Percentiles rank a stretch among this genome's conserved stretches.
Conservation (phyloP, 768 basidiomycete genomes). For the Rickenella mellea region DNA sequence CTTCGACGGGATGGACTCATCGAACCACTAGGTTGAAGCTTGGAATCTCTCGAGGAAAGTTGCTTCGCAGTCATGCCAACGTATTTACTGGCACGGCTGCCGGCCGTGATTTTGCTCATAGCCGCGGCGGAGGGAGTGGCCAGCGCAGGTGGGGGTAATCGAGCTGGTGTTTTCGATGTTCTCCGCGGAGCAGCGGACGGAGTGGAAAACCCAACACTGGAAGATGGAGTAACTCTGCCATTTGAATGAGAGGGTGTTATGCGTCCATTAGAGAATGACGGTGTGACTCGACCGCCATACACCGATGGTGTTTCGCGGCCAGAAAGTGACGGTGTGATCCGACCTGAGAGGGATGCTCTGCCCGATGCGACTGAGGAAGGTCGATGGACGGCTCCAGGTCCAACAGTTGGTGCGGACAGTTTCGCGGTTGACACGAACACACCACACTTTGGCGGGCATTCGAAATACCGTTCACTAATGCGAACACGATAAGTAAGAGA, state of each 20-base stretch:
- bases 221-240: conserved; percentile 15
- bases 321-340: conserved; percentile 32
- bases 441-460: conserved; percentile 76
- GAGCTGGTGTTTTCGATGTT: conserved; percentile 39
- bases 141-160: conserved; percentile 34
- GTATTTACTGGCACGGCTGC: conserved; percentile 80
- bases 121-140: conserved; percentile 19
- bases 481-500: background rate
- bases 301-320: conserved; percentile 37
- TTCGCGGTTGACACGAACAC: conserved; percentile 84
- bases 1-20: conserved; percentile 19
- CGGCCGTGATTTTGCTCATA: conserved; percentile 52
- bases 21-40: conserved; percentile 28
- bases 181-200: conserved; percentile 20
- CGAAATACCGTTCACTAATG: conserved; percentile 71
- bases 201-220: conserved; percentile 33
- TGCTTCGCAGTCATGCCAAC: conserved; percentile 79
- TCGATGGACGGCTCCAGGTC: conserved; percentile 38
- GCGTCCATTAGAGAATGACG: conserved; percentile 31
- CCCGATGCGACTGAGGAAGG: conserved; percentile 79
- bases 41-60: conserved; percentile 25
- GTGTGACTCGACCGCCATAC: conserved; percentile 10
- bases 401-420: conserved; percentile 68
- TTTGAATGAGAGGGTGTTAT: conserved; percentile 42
- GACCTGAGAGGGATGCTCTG: conserved; percentile 29